Evolutionary conservation across 108 stramenopile genomes (phyloP).

Genomic region (Skeletonema marinoi): DNA sequence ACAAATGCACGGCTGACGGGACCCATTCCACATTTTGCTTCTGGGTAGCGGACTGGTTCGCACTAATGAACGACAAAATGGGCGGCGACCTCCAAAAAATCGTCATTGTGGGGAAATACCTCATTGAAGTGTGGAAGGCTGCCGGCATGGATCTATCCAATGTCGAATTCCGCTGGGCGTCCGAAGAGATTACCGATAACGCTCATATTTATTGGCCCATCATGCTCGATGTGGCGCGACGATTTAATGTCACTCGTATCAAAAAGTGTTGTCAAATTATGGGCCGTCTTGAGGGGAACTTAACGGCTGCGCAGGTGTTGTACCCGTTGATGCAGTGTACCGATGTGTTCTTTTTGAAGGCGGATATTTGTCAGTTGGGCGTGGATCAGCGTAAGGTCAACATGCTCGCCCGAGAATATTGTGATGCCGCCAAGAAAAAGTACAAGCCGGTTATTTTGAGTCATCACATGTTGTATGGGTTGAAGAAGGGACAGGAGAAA

Average conservation of each 20-base stretch:
- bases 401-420: conserved; percentile 99
- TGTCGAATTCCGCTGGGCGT: conserved; percentile 99
- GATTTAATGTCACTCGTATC: conserved; percentile 93
- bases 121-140: conserved; percentile 99
- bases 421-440: conserved; percentile 90
- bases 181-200: conserved; percentile 95
- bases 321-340: conserved; percentile 99
- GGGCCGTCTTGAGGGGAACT: conserved; percentile 94
- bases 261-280: conserved; percentile 99
- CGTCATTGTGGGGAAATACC: conserved; percentile 93
- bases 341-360: conserved; percentile 99
- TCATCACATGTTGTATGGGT: conserved; percentile 95
- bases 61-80: conserved; percentile 99
- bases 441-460: conserved; percentile 95
- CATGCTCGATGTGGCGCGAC: conserved; percentile 97
- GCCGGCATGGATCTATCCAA: conserved; percentile 97
- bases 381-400: conserved; percentile 99
- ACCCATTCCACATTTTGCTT: conserved; percentile 94
- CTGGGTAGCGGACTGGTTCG: conserved; percentile 99
- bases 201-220: conserved; percentile 91
- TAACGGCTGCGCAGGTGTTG: conserved; percentile 96
- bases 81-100: conserved; percentile 96
- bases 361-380: conserved; percentile 99
- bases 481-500: conserved; percentile 99
- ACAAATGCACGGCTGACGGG: conserved; percentile 89